Base-by-base conservation (phyloP, 108 stramenopile species). In the Skeletonema marinoi region DNA sequence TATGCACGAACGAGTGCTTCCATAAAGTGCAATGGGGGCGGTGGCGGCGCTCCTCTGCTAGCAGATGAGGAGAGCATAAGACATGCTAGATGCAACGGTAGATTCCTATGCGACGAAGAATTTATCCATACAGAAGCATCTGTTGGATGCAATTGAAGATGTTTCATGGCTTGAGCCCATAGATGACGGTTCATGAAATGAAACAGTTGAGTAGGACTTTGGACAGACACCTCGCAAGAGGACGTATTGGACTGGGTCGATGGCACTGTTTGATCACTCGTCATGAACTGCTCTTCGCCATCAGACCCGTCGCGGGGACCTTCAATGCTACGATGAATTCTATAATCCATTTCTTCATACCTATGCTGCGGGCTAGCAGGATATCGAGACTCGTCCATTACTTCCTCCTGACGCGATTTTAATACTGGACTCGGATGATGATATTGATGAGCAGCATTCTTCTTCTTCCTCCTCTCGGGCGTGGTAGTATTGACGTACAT, bases 41-140 rank as follows among this genome's bases (percentile, higher is more conserved):
- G 72, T 56, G 62, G 62, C 29, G 63, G 72, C 21, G 14, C 72
- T 8, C 54, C 54, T 56, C 25, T 56, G 10, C 25, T 56, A 2
- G 8, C 54, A 25, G 54, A 56, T 25, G 54, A 29, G 16, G 14
- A 3, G 8, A 56, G 54, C 30, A 64, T 44, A 16, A 73, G 14
- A 48, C 72, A 73, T 35, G 72, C 72, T 25, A 73, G 32, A 51
- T 73, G 72, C 39, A 73, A 54, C 1, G 72, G 72, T 64, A 73
- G 32, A 73, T 73, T 73, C 30, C 62, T 38, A 46, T 62, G 63
- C 21, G 72, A 32, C 12, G 30, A 35, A 10, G 72, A 73, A 12
- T 30, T 64, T 14, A 73, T 48, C 72, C 72, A 73, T 13, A 61
- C 50, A 14, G 14, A 44, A 4, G 72, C 72, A 32, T 73, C 72